Evolutionary conservation across 2,329 filamentous ascomycete genomes (phyloP), one percentile per base, ranked within the genome.

Genomic region (Fusarium drepaniforme): DNA sequence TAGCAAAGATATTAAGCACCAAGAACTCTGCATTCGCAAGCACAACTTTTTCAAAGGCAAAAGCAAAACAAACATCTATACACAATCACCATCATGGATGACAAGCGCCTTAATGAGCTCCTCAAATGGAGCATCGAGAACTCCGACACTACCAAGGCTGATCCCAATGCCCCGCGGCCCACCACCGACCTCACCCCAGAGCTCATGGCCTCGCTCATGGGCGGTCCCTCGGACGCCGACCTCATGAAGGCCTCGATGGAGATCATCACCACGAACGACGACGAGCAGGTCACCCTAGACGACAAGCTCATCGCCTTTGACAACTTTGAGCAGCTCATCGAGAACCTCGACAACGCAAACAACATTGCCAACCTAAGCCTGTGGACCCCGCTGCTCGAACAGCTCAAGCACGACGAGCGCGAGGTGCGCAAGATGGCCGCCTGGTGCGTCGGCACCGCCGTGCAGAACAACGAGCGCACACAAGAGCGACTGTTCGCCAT

Each of bases 261-360:
- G 33, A 91, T 93, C 67, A 93, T 98, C 80, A 89, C 87, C 12
- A 90, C 91, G 21, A 75, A 85, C 1, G 87, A 90, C 77, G 85
- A 91, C 11, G 88, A 93, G 49, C 64, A 79, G 67, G 86, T 93
- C 66, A 89, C 90, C 5, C 87, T 96, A 60, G 93, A 95, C 51
- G 90, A 94, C 84, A 95, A 94, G 83, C 85, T 97, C 64, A 90
- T 92, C 68, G 96, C 96, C 42, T 97, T 97, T 84, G 96, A 98
- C 89, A 98, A 98, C 85, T 93, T 98, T 73, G 96, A 98, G 86
- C 94, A 97, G 83, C 88, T 98, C 69, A 93, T 98, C 79, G 95
- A 98, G 86, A 92, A 90, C 73, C 91, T 98, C 78, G 97, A 99
- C 88, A 99, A 99, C 83, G 96, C 97, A 68, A 99, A 98, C 87